Conservation (phyloP, 169 alveolate genomes). For the Neospora caninum region DNA sequence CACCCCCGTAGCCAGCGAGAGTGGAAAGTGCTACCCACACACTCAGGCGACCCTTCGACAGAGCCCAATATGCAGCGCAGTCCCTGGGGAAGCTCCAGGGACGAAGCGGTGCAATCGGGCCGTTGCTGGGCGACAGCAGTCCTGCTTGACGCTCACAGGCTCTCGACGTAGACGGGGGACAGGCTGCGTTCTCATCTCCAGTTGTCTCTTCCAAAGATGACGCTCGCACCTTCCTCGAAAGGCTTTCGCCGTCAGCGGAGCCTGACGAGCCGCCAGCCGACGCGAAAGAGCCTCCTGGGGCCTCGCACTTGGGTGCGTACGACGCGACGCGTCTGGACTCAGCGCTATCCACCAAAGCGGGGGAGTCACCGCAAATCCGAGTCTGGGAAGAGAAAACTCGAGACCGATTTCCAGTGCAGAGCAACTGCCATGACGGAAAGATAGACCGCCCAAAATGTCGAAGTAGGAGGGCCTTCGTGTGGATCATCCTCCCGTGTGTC, state of each 20-base stretch:
- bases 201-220: neutral
- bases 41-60: conserved; percentile 58
- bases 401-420: neutral
- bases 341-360: neutral
- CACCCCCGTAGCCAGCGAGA: conserved; percentile 45
- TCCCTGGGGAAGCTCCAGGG: neutral
- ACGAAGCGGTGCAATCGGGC: neutral
- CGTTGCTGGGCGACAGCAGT: neutral
- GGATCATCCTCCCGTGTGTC: neutral
- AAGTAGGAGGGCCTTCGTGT: neutral
- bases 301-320: neutral
- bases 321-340: neutral
- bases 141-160: neutral
- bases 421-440: neutral
- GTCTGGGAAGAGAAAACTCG: neutral
- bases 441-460: neutral
- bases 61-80: conserved; percentile 45
- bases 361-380: neutral
- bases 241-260: neutral
- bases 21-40: conserved; percentile 50
- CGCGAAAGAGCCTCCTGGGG: neutral
- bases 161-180: too few relatives aligned
- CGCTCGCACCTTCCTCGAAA: neutral
- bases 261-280: neutral
- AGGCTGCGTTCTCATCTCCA: too few relatives aligned